Evolutionary conservation across 208 protist species (phyloP), one percentile per base, ranked within the genome.

Genomic region (Wallacemonas collosoma): DNA sequence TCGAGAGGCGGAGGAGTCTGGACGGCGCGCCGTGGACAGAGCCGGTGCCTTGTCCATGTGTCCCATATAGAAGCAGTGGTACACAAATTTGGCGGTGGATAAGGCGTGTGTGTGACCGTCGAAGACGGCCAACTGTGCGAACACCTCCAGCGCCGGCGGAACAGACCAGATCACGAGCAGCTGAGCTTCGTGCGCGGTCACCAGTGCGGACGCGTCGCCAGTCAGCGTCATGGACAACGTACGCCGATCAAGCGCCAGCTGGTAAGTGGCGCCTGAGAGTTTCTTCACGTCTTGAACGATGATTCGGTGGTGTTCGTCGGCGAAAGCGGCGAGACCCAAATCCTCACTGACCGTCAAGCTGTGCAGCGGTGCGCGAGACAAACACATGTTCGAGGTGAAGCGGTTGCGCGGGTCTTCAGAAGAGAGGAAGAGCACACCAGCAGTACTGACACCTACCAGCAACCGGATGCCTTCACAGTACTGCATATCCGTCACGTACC

Each of bases 281-380:
- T 73, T 70, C 67, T 89, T 88, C 62, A 86, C 79, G 50, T 90
- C 86, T 64, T 82, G 84, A 2, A 90, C 35, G 76, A 84, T 77
- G 41, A 88, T 76, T 11, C 71, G 55, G 8, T 71, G 3, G 35
- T 79, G 50, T 1, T 81, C 77, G 68, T 89, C 86, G 60, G 79
- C 72, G 50, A 85, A 87, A 8, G 65, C 79, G n/a, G 81, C 74
- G 9, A 88, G 69, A 8, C 82, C 85, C n/a, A 90, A 67, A 55
- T 87, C 79, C 45, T 90, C 89, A 48, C 79, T 86, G 36, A 92
- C 62, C 8, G 81, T 81, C 17, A 94, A 47, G 8, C 72, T 58
- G 3, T 40, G 58, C 12, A 92, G 76, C 4, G 80, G 64, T 1
- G 40, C 11, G 3, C 55, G 2, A 14, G 75, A 73, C 63, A 87